Evolutionary conservation across 202 grass and related monocot genomes (phyloP).

Genomic region (Dendrocalamus latiflorus): DNA sequence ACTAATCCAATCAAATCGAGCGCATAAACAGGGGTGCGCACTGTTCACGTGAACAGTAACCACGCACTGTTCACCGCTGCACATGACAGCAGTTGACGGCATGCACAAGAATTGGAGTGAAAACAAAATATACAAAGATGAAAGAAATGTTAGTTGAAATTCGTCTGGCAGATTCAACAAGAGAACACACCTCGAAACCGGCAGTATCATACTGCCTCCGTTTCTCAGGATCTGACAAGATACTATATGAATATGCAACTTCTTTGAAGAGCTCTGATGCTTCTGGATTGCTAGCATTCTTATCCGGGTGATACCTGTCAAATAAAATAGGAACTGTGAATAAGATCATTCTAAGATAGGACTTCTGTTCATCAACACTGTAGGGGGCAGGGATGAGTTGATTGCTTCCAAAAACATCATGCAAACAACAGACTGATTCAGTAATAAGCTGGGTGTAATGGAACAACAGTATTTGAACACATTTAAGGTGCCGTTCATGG

Average conservation of each 20-base stretch:
- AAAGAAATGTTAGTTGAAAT: not conserved
- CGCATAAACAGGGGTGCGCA: no score
- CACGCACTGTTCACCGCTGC: no score
- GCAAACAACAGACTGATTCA: not conserved
- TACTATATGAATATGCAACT: constrained; percentile 99
- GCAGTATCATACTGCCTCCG: constrained; percentile 93
- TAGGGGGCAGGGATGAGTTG: no score
- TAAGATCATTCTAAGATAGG: not conserved
- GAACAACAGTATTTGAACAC: not conserved
- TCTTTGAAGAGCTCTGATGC: constrained; percentile 98
- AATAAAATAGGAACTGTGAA: constrained; percentile 20
- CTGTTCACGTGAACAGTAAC: no score
- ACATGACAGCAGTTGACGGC: not conserved
- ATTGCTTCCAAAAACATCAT: not conserved
- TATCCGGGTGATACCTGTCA: constrained; percentile 93
- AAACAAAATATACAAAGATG: constrained; percentile 11
- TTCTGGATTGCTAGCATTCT: constrained; percentile 96
- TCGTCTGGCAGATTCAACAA: not conserved
- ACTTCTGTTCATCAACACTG: not conserved
- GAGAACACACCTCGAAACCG: constrained; percentile 79
- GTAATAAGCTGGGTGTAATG: not conserved
- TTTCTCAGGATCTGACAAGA: constrained; percentile 97
- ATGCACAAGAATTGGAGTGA: constrained; percentile 10
- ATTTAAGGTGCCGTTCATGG: not conserved
- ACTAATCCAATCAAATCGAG: no score